Base-by-base conservation (phyloP, 257 asterid genomes). In the Solanum medicagineum region DNA sequence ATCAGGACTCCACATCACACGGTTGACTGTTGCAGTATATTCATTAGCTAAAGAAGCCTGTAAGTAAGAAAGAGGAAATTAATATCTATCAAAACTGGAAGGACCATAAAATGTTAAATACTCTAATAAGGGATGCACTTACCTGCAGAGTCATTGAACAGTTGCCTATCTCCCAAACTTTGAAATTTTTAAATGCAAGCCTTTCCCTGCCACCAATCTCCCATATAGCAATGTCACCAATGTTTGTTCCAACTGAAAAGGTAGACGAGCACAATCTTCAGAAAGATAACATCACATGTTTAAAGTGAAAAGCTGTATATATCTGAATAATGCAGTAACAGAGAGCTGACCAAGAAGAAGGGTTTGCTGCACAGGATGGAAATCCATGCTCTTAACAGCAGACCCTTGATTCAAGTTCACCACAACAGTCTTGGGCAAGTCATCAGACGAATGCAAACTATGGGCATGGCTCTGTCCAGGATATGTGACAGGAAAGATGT, bases 361-460 rank as follows among this genome's bases (percentile, higher is more conserved):
- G 77, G 88, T 89, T 63, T 82, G 92, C 49, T 90, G 91, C 68
- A 45, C 19, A 54, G 98, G 93, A 86, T 92, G 94, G 85, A 94
- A 94, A 89, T 94, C 95, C 92, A 92, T 91, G 92, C 92, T 93
- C 89, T 89, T 92, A 85, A 93, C 91, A 84, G 93, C 89, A 85
- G 96, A 92, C 47, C 95, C 91, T 85, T 91, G 95, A 88, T 74
- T 89, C 82, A 94, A 81, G 88, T 87, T 90, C 70, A 90, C 92
- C 87, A 92, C 86, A 32, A 91, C 92, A 63, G 84, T 86, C 86
- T 87, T 93, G 57, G 97, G 98, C 6, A 93, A 87, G 87, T 92
- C 93, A 81, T 90, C 92, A 84, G 87, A 54, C 49, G 91, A 84
- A 82, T 70, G 70, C 84, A 54, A 26, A 59, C 87, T 60, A n/a